Conservation (phyloP, 305 asterid species). For the Fraxinus paxiana region DNA sequence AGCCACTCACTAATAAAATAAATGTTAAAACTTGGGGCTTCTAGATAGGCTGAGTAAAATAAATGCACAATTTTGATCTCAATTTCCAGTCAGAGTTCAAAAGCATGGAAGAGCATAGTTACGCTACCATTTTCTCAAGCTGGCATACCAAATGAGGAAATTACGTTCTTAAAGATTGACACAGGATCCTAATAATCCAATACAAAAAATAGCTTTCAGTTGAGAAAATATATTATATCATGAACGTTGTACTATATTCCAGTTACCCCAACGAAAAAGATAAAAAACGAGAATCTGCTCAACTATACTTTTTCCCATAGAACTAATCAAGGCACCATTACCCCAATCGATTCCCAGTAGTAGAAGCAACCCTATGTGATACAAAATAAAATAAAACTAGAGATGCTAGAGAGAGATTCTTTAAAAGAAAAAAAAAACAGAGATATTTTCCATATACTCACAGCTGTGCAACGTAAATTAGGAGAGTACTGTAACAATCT, state of each 20-base stretch:
- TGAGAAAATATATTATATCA: background rate
- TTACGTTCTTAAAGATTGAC: background rate
- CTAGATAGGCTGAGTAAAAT: background rate
- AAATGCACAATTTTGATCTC: background rate
- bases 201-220: background rate
- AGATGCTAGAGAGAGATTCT: background rate
- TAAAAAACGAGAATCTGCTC: background rate
- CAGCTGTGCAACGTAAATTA: slow-evolving; percentile 82
- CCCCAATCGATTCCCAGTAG: background rate
- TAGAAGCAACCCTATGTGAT: background rate
- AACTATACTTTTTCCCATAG: background rate
- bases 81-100: background rate
- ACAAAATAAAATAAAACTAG: background rate
- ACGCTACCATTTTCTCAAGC: background rate
- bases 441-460: slow-evolving; percentile 36
- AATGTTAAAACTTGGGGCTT: background rate
- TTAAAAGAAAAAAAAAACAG: background rate
- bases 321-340: background rate
- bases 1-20: background rate
- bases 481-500: slow-evolving; percentile 94
- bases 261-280: background rate
- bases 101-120: background rate
- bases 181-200: background rate
- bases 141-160: background rate
- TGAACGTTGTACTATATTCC: background rate